Conservation (phyloP, 1,284 basidiomycete species). For the Termitomyces sp. region DNA sequence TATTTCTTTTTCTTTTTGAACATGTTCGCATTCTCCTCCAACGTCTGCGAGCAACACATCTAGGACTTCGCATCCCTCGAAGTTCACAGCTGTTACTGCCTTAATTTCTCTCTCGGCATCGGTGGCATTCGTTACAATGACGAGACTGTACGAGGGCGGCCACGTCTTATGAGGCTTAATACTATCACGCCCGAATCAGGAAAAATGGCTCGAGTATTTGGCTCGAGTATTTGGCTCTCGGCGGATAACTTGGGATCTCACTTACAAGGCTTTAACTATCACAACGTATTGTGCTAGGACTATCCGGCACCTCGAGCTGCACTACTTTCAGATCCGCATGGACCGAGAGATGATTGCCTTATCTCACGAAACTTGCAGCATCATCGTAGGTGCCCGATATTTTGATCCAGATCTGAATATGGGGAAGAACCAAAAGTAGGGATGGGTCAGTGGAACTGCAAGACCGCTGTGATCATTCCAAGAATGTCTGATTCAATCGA, state of each 20-base stretch:
- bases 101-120: background rate
- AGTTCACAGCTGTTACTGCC: background rate
- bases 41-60: background rate
- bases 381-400: background rate
- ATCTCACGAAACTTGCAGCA: background rate
- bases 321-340: background rate
- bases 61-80: background rate
- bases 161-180: slow-evolving; percentile 3
- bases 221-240: background rate
- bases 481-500: no score
- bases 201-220: background rate
- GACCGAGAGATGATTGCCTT: background rate
- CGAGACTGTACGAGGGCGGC: background rate
- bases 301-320: background rate
- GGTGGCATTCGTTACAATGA: background rate
- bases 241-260: background rate
- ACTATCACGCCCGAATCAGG: background rate
- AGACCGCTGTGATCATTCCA: no score
- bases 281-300: background rate
- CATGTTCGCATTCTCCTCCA: background rate
- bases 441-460: no score
- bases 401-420: background rate
- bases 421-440: background rate
- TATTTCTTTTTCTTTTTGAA: background rate
- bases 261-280: background rate